Percentiles rank a stretch among this genome's conserved stretches.
Conservation (phyloP, 2,329 filamentous ascomycete genomes). For the Aphanoascus verrucosus region DNA sequence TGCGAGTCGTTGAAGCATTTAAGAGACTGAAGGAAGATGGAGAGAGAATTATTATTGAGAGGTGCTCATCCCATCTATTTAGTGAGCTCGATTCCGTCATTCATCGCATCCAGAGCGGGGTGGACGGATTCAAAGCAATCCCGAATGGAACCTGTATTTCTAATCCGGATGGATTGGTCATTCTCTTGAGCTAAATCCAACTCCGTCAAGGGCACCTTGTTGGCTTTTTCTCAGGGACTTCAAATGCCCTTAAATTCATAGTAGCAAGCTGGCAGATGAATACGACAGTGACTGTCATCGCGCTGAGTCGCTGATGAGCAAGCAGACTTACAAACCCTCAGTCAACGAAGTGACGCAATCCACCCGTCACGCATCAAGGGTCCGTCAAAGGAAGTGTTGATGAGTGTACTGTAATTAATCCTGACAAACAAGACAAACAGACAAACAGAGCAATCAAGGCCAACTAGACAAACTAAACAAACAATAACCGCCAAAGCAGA, state of each 20-base stretch:
- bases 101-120: neutral
- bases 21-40: neutral
- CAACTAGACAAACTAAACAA: neutral
- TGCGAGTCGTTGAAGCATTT: constrained; percentile 12
- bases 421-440: no score
- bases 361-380: no score
- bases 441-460: neutral
- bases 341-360: neutral
- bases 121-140: neutral
- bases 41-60: neutral
- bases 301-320: neutral
- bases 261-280: no score
- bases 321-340: neutral
- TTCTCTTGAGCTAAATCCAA: neutral
- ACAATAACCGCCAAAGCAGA: neutral
- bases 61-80: neutral
- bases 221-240: no score
- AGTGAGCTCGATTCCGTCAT: neutral
- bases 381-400: no score
- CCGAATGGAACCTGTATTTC: neutral
- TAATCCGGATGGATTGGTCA: neutral
- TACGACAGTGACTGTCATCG: neutral
- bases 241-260: no score
- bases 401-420: no score
- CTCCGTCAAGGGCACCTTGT: no score